Evolutionary conservation across 2,329 filamentous ascomycete species (phyloP).

Genomic region (Phialophora tarda): DNA sequence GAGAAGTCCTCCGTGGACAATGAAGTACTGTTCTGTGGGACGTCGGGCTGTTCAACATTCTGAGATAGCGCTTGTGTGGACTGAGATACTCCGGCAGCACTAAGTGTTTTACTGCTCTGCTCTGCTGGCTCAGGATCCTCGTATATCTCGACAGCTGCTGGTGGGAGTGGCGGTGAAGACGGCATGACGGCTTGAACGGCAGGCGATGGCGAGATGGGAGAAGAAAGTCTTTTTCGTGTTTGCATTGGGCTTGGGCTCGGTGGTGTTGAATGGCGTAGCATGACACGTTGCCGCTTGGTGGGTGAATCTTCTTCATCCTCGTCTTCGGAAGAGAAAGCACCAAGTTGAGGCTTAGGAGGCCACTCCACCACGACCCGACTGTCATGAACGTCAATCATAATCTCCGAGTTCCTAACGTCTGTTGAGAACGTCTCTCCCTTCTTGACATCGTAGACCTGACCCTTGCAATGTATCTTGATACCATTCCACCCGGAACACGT

Average conservation of each 20-base stretch:
- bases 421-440: slow-evolving; percentile 92
- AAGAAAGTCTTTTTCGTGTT: slow-evolving; percentile 68
- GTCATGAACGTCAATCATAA: slow-evolving; percentile 95
- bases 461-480: slow-evolving; percentile 87
- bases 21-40: slow-evolving; percentile 23
- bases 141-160: slow-evolving; percentile 64
- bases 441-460: slow-evolving; percentile 79
- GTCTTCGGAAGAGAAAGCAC: slow-evolving; percentile 38
- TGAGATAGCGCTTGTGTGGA: slow-evolving; percentile 45
- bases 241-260: slow-evolving; percentile 58
- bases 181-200: slow-evolving; percentile 55
- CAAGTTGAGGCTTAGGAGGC: slow-evolving; percentile 64
- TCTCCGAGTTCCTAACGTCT: slow-evolving; percentile 83
- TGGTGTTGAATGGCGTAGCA: slow-evolving; percentile 39
- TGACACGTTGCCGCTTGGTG: slow-evolving; percentile 51
- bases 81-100: slow-evolving; percentile 21
- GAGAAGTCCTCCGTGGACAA: slow-evolving; percentile 61
- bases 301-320: slow-evolving; percentile 59
- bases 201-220: slow-evolving; percentile 76
- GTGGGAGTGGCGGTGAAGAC: slow-evolving; percentile 46
- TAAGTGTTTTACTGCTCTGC: slow-evolving; percentile 17
- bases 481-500: slow-evolving; percentile 96
- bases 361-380: slow-evolving; percentile 87
- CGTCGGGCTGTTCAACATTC: slow-evolving; percentile 34
- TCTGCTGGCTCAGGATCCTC: slow-evolving; percentile 62